Base-by-base conservation (phyloP, 2,329 filamentous ascomycete species). In the Hypoxylon sp. region DNA sequence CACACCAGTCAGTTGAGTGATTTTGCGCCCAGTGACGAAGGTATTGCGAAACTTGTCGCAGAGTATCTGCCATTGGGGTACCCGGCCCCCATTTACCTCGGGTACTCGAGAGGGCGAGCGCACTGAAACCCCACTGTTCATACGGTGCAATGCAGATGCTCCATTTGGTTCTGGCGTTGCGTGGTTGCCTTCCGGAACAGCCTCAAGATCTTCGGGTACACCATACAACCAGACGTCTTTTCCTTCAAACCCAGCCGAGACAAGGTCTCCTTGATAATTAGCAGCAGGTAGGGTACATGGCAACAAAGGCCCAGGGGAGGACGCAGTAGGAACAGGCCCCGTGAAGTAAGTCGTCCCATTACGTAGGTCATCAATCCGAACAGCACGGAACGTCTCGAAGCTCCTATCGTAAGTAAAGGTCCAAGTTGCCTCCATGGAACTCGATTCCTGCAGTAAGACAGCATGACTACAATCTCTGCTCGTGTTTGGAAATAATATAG, bases 401-500 rank as follows among this genome's bases (percentile, higher is more conserved):
- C 88, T 89, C 67, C 88, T 83, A 74, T 95, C 91, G 72, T 93
- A 95, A 1, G 91, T 90, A 71, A 95, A 91, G 0, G 91, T 87
- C 91, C 91, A 95, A 65, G 83, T 86, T 25, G 90, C 88, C 76
- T 93, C 91, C 58, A 88, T 86, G 39, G 86, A 80, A 52, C 80
- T 82, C 3, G 85, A 85, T 65, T 88, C 83, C 70, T 88, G 87
- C 14, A 95, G 81, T 47, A 95, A 78, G 1, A 91, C 88, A 19
- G 91, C 91, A 78, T 94, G 91, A 70, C 90, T 93, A 74, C 91
- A 94, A 70, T 92, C 90, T 52, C 88, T 87, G 70, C 90, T 93
- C n/a, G 88, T 90, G 71, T 94, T 92, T 2, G 92, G 92, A 61
- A 95, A 95, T 2, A 96, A 81, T 47, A 96, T 94, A 32, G 93